These are phyloP conservation scores for Trametes punicea DNA, from an alignment of 768 basidiomycete species.

Conservation along the genomic window DNA sequence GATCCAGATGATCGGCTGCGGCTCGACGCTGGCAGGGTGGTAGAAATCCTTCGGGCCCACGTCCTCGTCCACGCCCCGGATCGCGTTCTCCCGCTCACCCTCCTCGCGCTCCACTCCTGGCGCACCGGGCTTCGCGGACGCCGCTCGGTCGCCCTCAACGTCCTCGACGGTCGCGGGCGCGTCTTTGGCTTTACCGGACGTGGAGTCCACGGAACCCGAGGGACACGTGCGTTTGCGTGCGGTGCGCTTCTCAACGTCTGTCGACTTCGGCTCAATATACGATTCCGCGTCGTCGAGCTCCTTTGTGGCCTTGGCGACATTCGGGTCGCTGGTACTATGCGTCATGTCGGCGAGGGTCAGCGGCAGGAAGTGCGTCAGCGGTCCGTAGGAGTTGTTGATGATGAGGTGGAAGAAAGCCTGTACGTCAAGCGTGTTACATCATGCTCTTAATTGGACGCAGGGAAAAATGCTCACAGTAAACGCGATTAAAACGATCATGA, in stretches of 20 bases:
- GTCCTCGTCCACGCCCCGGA: conserved; percentile 27
- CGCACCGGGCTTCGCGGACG: background rate
- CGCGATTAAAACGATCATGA: conserved; percentile 84
- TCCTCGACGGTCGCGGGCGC: background rate
- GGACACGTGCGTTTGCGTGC: conserved; percentile 4
- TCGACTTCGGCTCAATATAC: background rate
- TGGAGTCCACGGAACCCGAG: background rate
- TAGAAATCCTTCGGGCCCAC: conserved; percentile 62
- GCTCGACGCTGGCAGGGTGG: conserved; percentile 75
- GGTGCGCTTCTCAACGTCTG: background rate
- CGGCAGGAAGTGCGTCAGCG: conserved; percentile 73
- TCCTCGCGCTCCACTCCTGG: background rate
- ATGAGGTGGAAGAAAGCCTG: conserved; percentile 72
- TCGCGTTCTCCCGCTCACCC: background rate
- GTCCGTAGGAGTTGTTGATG: conserved; percentile 76
- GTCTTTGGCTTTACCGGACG: background rate
- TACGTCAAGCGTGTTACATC: background rate
- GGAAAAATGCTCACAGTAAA: conserved; percentile 62
- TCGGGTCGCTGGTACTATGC: conserved; percentile 14
- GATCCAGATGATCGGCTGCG: conserved; percentile 83
- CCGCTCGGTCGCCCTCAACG: background rate
- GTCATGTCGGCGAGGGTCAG: conserved; percentile 55
- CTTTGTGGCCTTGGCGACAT: conserved; percentile 19
- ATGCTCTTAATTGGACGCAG: background rate
- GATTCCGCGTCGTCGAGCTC: conserved; percentile 21